Percentiles rank a stretch among this genome's conserved stretches.
phyloP scores from a whole-genome alignment of 1,284 basidiomycete species.

The Cryptococcus sp. region DNA sequence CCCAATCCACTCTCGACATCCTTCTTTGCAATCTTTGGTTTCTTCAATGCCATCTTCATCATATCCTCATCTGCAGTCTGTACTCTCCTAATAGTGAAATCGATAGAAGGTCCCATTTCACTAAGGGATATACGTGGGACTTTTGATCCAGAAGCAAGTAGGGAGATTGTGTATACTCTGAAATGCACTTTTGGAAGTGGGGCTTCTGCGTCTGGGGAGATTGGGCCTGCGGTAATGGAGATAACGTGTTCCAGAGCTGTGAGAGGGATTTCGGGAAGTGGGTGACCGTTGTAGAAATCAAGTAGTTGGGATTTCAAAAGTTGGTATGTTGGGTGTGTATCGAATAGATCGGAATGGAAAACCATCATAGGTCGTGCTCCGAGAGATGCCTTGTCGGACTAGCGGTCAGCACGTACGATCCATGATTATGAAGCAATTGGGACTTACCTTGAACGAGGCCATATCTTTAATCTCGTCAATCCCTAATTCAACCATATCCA shows the following conservation, averaged over 20 bases:
- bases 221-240: conserved; percentile 70
- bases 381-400: conserved; percentile 82
- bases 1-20: conserved; percentile 82
- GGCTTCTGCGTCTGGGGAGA: conserved; percentile 49
- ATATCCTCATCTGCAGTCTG: conserved; percentile 71
- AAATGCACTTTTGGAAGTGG: conserved; percentile 78
- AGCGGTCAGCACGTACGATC: not conserved
- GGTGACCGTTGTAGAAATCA: conserved; percentile 81
- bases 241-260: conserved; percentile 88
- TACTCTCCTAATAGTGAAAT: conserved; percentile 73
- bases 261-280: conserved; percentile 76
- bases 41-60: conserved; percentile 72
- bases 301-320: conserved; percentile 90
- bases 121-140: conserved; percentile 75
- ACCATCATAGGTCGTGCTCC: conserved; percentile 93
- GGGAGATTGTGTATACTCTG: conserved; percentile 74
- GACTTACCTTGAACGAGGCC: conserved; percentile 72
- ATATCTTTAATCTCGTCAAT: conserved; percentile 76
- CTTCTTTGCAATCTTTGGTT: conserved; percentile 80
- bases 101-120: conserved; percentile 88
- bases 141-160: conserved; percentile 66
- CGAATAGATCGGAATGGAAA: conserved; percentile 90
- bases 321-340: conserved; percentile 82
- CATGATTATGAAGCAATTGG: not conserved
- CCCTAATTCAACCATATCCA: conserved; percentile 95